These are phyloP conservation scores for Cerrena zonata DNA, from an alignment of 1,284 basidiomycete species.

Conservation along the genomic window DNA sequence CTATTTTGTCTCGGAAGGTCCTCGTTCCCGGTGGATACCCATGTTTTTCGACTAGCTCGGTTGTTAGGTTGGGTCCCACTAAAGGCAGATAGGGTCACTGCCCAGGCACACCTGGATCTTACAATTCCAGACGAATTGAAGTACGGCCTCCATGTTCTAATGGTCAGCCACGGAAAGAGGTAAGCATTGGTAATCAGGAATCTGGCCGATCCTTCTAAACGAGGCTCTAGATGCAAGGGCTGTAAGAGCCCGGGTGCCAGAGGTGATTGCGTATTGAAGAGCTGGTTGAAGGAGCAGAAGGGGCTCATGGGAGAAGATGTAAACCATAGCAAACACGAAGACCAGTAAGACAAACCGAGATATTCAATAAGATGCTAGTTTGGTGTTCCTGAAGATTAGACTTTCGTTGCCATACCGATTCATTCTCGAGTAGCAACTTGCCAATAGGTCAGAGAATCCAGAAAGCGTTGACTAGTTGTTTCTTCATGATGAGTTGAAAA, in stretches of 20 bases:
- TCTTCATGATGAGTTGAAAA: no score
- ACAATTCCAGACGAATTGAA: constrained; percentile 59
- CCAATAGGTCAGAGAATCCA: no score
- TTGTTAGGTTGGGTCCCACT: constrained; percentile 66
- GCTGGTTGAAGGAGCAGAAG: constrained; percentile 23
- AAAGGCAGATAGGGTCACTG: constrained; percentile 57
- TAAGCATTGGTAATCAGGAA: not conserved
- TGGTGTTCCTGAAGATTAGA: no score
- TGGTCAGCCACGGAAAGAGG: constrained; percentile 58
- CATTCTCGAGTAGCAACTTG: no score
- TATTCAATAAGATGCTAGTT: no score
- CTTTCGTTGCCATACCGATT: no score
- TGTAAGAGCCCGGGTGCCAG: constrained; percentile 37
- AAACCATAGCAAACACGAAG: not conserved
- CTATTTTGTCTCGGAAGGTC: constrained; percentile 72
- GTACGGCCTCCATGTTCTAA: constrained; percentile 66
- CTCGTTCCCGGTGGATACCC: constrained; percentile 76
- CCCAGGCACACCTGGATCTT: constrained; percentile 68
- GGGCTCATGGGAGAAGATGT: constrained; percentile 12
- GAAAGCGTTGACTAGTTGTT: no score
- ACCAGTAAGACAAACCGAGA: no score
- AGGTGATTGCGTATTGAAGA: constrained; percentile 28
- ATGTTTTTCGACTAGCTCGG: constrained; percentile 62
- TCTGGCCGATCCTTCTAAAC: not conserved
- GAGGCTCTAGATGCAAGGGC: constrained; percentile 36